Conservation (phyloP, 352 stramenopile species). For the Pythium rishiriense region DNA sequence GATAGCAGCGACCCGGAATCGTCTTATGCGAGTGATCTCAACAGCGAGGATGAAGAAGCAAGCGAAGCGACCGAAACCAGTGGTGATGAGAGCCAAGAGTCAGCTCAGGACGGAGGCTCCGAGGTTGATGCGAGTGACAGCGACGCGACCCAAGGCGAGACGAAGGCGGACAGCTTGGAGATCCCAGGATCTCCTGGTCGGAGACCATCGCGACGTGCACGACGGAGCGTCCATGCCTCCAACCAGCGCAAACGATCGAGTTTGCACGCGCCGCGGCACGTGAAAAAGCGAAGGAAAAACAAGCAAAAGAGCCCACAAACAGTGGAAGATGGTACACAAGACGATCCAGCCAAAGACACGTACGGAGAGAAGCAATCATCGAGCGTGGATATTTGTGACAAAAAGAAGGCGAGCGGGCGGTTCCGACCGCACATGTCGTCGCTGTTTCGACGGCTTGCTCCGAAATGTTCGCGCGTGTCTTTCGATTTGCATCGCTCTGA, state of each 20-base stretch:
- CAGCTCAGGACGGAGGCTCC: background rate
- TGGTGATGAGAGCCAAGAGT: background rate
- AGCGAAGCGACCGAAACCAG: background rate
- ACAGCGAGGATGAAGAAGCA: background rate
- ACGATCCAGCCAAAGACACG: too few relatives aligned
- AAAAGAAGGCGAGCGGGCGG: background rate
- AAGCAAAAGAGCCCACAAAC: background rate
- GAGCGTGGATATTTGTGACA: background rate
- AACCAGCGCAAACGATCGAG: conserved; percentile 5
- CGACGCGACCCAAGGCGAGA: background rate
- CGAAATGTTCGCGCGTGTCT: conserved; percentile 4
- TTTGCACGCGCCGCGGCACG: conserved; percentile 1
- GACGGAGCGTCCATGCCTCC: background rate
- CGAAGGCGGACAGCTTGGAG: background rate
- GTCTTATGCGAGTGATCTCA: background rate
- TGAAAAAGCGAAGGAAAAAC: background rate
- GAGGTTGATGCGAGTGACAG: background rate
- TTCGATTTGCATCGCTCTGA: background rate
- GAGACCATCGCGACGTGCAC: background rate
- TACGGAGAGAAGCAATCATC: background rate
- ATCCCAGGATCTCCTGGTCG: background rate
- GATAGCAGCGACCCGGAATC: background rate
- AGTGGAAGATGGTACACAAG: background rate
- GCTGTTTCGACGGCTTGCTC: conserved; percentile 16
- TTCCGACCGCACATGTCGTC: conserved; percentile 14